Conservation (phyloP, 2,329 filamentous ascomycete species). For the Alternaria consortialis region DNA sequence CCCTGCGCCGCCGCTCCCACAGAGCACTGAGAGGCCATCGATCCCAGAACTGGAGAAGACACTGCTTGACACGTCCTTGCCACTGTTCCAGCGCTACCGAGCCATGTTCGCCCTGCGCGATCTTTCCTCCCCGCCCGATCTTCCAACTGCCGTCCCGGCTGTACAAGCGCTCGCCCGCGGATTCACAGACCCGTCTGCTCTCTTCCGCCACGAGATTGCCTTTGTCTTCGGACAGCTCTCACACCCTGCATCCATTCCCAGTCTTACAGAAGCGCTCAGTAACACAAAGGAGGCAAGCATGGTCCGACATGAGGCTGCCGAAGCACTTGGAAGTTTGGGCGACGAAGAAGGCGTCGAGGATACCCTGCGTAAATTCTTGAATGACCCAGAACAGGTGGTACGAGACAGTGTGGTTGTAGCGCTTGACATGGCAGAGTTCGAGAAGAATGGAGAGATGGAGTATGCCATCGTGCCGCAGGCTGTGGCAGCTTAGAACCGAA, state of each 20-base stretch:
- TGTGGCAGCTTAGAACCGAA: slow-evolving; percentile 33
- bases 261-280: slow-evolving; percentile 79
- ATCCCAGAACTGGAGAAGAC: slow-evolving; percentile 78
- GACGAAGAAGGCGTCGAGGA: slow-evolving; percentile 94
- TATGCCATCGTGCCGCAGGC: slow-evolving; percentile 83
- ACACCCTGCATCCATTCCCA: slow-evolving; percentile 95
- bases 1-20: slow-evolving; percentile 86
- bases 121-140: slow-evolving; percentile 89
- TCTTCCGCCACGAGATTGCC: slow-evolving; percentile 97
- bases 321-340: slow-evolving; percentile 92
- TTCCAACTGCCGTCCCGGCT: slow-evolving; percentile 88
- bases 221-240: slow-evolving; percentile 98
- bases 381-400: slow-evolving; percentile 93
- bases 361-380: slow-evolving; percentile 79
- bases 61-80: slow-evolving; percentile 79
- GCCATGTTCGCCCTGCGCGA: slow-evolving; percentile 98
- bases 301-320: slow-evolving; percentile 97
- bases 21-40: slow-evolving; percentile 67
- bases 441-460: slow-evolving; percentile 86
- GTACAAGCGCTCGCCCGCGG: slow-evolving; percentile 86
- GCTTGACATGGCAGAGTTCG: slow-evolving; percentile 97
- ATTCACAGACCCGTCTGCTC: slow-evolving; percentile 82
- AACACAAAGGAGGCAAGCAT: slow-evolving; percentile 87
- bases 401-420: slow-evolving; percentile 94
- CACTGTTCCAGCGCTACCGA: slow-evolving; percentile 91